Evolutionary conservation across 2,329 filamentous ascomycete genomes (phyloP).

Genomic region (Alternaria rosae): DNA sequence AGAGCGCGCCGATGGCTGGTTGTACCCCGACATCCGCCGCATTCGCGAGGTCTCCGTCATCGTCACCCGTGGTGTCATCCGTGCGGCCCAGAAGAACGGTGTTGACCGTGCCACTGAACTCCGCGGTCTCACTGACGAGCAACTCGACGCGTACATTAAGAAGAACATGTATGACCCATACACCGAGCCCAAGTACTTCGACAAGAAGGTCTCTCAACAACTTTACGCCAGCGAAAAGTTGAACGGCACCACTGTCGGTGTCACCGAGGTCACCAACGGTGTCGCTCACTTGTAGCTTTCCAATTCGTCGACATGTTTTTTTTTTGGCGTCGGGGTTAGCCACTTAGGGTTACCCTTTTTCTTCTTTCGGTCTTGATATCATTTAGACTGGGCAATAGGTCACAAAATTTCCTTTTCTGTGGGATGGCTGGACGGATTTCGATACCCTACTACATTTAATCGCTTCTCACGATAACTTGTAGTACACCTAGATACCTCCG

Average conservation of each 20-base stretch:
- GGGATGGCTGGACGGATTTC: constrained; percentile 25
- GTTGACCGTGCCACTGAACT: constrained; percentile 65
- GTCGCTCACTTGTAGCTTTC: constrained; percentile 42
- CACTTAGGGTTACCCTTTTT: background rate
- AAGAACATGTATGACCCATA: constrained; percentile 61
- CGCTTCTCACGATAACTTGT: constrained; percentile 19
- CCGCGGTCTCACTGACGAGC: constrained; percentile 69
- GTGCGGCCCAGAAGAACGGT: constrained; percentile 82
- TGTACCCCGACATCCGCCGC: constrained; percentile 90
- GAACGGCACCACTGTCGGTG: constrained; percentile 30
- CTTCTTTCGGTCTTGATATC: constrained; percentile 24
- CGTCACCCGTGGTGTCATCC: constrained; percentile 92
- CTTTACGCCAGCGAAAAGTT: constrained; percentile 36
- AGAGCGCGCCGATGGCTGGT: constrained; percentile 81
- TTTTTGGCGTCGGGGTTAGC: constrained; percentile 15
- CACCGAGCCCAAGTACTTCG: constrained; percentile 53
- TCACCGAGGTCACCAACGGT: constrained; percentile 38
- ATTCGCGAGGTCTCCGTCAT: constrained; percentile 88
- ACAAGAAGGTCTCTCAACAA: constrained; percentile 47
- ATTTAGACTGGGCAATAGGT: constrained; percentile 30
- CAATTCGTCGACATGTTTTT: constrained; percentile 11
- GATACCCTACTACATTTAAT: constrained; percentile 37
- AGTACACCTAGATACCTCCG: constrained; percentile 11
- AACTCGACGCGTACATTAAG: constrained; percentile 72
- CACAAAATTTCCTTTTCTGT: constrained; percentile 16